Evolutionary conservation across 768 basidiomycete species (phyloP).

Genomic region (Xerocomellus chrysenteron): DNA sequence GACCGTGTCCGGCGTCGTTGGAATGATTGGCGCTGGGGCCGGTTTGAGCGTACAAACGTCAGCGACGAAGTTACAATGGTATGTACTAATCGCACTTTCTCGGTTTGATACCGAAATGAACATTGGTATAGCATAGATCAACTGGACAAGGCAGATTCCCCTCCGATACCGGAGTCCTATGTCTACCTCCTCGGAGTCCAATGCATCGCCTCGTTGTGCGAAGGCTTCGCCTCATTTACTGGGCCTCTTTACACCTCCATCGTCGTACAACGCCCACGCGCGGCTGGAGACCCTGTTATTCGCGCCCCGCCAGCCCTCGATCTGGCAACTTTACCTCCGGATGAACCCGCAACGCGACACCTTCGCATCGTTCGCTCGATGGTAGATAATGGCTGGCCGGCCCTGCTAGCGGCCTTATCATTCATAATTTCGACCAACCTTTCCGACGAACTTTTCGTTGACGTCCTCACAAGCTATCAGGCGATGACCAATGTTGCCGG

Average conservation of each 20-base stretch:
- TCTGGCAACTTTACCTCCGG: slow-evolving; percentile 50
- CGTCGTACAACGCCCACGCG: slow-evolving; percentile 61
- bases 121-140: slow-evolving; percentile 81
- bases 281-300: slow-evolving; percentile 61
- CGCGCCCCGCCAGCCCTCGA: slow-evolving; percentile 77
- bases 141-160: slow-evolving; percentile 95
- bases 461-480: slow-evolving; percentile 79
- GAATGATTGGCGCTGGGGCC: slow-evolving; percentile 72
- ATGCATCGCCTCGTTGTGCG: slow-evolving; percentile 81
- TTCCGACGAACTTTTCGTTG: slow-evolving; percentile 88
- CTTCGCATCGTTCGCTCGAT: slow-evolving; percentile 70
- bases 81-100: slow-evolving; percentile 21
- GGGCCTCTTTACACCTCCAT: slow-evolving; percentile 74
- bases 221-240: slow-evolving; percentile 76
- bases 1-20: slow-evolving; percentile 80
- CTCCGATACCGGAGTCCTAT: slow-evolving; percentile 90
- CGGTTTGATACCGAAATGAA: not conserved
- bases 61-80: slow-evolving; percentile 92
- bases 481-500: slow-evolving; percentile 86
- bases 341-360: slow-evolving; percentile 54
- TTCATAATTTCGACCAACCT: slow-evolving; percentile 90
- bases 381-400: slow-evolving; percentile 89
- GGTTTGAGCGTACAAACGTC: slow-evolving; percentile 74
- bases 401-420: slow-evolving; percentile 84
- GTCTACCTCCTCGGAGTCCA: slow-evolving; percentile 91